Base-by-base conservation (phyloP, 495 filamentous ascomycete genomes). In the Stereocaulon alpinum region DNA sequence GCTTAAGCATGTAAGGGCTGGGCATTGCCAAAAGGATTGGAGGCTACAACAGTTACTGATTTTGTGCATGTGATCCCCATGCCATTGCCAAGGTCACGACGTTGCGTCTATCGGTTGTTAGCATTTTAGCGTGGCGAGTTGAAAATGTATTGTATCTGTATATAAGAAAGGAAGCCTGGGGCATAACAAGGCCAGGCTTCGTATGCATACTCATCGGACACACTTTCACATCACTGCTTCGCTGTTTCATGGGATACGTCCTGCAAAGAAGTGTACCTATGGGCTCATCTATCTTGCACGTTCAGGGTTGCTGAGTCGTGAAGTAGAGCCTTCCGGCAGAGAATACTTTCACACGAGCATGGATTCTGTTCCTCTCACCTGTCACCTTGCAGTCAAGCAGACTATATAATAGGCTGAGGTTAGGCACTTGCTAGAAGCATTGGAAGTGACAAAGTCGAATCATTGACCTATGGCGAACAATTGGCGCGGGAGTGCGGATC, bases 401-500 rank as follows among this genome's bases (percentile, higher is more conserved):
- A 37, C 34, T 37, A 9, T 37, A 11, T 37, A 11, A 37, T 6
- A 37, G 34, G 34, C 34, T 37, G 6, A 9, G 34, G 11, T 2
- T 11, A 37, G 34, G 34, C 11, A 37, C 12, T 37, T 12, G 7
- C 3, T 24, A 24, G 24, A 24, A 3, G 24, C 3, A 24, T 24
- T 1, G 24, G 24, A 1, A 24, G 1, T 24, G 1, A 52, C 6
- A 1, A 34, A 3, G 20, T 52, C 49, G n/a, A 37, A 11, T 37
- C 30, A 10, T 37, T 34, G 2, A 10, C 11, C 20, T 10, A 32
- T 18, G 24, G 18, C 29, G 27, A 52, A 18, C 30, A 52, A 52
- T 52, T 52, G 49, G 49, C 49, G 49, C 49, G 49, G 49, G 49
- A 52, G 49, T 52, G 49, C 49, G 30, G 49, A 27, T 52, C 17